Base-by-base conservation (phyloP, 2,329 filamentous ascomycete genomes). In the Davidsoniella australis region DNA sequence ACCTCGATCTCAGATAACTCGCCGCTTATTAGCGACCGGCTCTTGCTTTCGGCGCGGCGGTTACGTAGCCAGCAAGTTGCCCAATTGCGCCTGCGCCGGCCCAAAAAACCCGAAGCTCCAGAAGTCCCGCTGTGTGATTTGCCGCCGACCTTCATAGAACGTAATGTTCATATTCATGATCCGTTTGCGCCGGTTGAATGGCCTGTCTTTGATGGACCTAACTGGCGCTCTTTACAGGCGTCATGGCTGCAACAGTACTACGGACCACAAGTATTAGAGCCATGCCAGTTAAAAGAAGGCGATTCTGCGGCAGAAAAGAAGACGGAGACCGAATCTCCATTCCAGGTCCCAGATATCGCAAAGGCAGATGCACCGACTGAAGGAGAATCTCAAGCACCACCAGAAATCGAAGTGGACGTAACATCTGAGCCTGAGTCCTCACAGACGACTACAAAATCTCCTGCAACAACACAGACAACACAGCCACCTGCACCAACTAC, bases 241-340 rank as follows among this genome's bases (percentile, higher is more conserved):
- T 50, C 48, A 9, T 50, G 51, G 48, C 36, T 53, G 12, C 51
- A 53, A 24, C 48, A 53, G 36, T 50, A 43, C 26, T 53, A 53
- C 36, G 47, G 43, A n/a, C 43, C 43, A 16, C 50, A 49, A 18
- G 23, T 36, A n/a, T 7, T 49, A 12, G 20, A 45, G 6, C 8
- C 12, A 33, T 33, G 29, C 12, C 29, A 33, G 9, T 5, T 10
- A 33, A 33, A 33, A 33, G 29, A 33, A 12, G 29, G 12, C 29
- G 29, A 33, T 33, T 9, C 9, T 10, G 29, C 12, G 8, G 8
- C 12, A 5, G 9, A 33, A 33, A 33, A 12, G 12, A 33, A 33
- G 12, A 9, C 12, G 2, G 29, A 33, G 2, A 9, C 12, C 12
- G 29, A 33, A 33, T 33, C 29, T 10, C 8, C 29, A 33, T 33